phyloP scores from a whole-genome alignment of 345 rosid species.

The Lenwebbia sp. region DNA sequence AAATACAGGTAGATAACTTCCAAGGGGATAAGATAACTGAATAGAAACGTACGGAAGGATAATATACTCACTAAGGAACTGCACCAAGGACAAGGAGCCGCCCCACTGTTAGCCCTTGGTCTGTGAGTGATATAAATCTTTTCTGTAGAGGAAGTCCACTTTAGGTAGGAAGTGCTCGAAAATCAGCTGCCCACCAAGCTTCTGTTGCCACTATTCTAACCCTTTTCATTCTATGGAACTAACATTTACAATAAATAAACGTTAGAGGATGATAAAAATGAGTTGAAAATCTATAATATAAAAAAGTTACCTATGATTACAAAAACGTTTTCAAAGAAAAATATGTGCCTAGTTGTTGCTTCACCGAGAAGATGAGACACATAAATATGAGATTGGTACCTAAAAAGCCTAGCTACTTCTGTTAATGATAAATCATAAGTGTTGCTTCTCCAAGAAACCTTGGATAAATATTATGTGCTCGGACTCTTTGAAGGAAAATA shows the following conservation, averaged over 20 bases:
- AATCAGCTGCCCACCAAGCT: neutral
- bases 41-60: no score
- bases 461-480: neutral
- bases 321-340: neutral
- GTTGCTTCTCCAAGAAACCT: neutral
- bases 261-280: neutral
- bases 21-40: no score
- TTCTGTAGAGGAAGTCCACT: neutral
- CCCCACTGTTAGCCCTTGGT: no score
- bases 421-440: neutral
- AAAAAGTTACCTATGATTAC: neutral
- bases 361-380: neutral
- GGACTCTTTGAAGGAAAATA: neutral
- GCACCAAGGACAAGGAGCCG: no score
- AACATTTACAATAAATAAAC: neutral
- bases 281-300: neutral
- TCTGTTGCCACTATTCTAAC: neutral
- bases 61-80: no score
- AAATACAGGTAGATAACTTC: no score
- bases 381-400: neutral
- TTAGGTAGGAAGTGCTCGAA: neutral
- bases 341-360: neutral
- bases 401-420: neutral
- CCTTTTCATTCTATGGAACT: neutral
- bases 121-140: no score